Evolutionary conservation across 169 alveolate genomes (phyloP).

Genomic region (Plasmodium inui): DNA sequence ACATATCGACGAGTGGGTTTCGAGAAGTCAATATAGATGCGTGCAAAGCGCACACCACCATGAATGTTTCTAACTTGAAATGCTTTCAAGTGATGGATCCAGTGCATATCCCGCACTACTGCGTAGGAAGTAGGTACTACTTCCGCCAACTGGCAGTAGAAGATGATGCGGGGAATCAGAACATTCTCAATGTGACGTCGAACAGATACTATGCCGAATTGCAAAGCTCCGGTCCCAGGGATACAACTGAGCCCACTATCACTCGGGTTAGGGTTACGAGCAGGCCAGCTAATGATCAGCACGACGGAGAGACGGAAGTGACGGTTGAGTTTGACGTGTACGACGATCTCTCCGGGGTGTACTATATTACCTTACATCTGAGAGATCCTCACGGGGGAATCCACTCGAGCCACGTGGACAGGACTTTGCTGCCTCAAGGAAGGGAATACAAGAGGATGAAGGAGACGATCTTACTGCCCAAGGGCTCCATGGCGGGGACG

Average conservation of each 20-base stretch:
- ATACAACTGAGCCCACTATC: slow-evolving; percentile 77
- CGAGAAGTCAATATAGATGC: slow-evolving; percentile 34
- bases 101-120: slow-evolving; percentile 76
- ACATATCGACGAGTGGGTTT: slow-evolving; percentile 45
- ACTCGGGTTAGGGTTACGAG: slow-evolving; percentile 77
- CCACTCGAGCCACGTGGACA: slow-evolving; percentile 67
- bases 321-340: slow-evolving; percentile 6
- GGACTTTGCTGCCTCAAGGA: slow-evolving; percentile 51
- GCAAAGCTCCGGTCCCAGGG: slow-evolving; percentile 58
- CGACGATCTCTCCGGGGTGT: slow-evolving; percentile 32
- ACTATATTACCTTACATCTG: background rate
- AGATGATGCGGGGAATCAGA: slow-evolving; percentile 84
- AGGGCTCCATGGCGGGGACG: slow-evolving; percentile 85
- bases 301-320: slow-evolving; percentile 86
- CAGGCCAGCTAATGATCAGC: slow-evolving; percentile 77
- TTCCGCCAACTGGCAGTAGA: slow-evolving; percentile 72
- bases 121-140: slow-evolving; percentile 79
- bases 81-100: slow-evolving; percentile 82
- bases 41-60: slow-evolving; percentile 27
- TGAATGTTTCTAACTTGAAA: slow-evolving; percentile 71
- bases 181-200: slow-evolving; percentile 77
- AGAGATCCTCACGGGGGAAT: slow-evolving; percentile 83
- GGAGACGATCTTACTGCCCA: slow-evolving; percentile 77
- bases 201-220: slow-evolving; percentile 68
- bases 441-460: slow-evolving; percentile 61